These are phyloP conservation scores for Aphanomyces euteiches DNA, from an alignment of 352 stramenopile species.

Conservation along the genomic window DNA sequence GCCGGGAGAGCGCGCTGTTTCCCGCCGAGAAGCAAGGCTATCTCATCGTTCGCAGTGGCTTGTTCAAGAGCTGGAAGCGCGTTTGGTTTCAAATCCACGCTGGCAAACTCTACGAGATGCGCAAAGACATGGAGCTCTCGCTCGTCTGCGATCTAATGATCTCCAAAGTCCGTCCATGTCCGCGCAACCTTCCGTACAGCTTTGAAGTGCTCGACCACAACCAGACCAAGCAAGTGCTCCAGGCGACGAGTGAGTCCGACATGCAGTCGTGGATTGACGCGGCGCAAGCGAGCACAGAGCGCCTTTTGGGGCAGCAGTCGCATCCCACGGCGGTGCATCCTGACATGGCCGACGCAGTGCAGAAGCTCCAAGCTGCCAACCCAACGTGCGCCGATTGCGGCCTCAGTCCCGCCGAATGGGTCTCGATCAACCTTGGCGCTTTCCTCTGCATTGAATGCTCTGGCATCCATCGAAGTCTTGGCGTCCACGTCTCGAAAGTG, in stretches of 20 bases:
- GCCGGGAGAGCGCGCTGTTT: constrained; percentile 23
- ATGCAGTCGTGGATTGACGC: constrained; percentile 81
- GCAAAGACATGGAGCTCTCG: constrained; percentile 69
- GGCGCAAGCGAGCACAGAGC: constrained; percentile 72
- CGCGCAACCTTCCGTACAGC: constrained; percentile 56
- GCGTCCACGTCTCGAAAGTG: constrained; percentile 96
- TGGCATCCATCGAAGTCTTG: constrained; percentile 94
- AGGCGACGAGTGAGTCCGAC: constrained; percentile 67
- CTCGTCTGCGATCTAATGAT: constrained; percentile 82
- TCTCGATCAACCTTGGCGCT: constrained; percentile 94
- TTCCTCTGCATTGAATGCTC: constrained; percentile 97
- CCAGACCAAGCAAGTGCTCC: constrained; percentile 69
- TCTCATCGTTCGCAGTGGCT: constrained; percentile 76
- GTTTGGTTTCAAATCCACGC: constrained; percentile 85
- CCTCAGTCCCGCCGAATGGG: constrained; percentile 88
- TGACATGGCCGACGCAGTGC: constrained; percentile 65
- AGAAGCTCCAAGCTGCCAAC: constrained; percentile 58
- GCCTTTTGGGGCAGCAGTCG: constrained; percentile 74
- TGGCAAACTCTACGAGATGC: constrained; percentile 78
- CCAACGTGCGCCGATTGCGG: constrained; percentile 66
- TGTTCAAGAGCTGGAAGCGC: constrained; percentile 84
- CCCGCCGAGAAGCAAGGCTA: constrained; percentile 67
- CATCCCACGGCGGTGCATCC: constrained; percentile 80
- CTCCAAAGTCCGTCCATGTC: constrained; percentile 63
- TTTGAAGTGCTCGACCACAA: constrained; percentile 85